Base-by-base conservation (phyloP, 495 filamentous ascomycete species). In the Staphylotrichum longicolle region DNA sequence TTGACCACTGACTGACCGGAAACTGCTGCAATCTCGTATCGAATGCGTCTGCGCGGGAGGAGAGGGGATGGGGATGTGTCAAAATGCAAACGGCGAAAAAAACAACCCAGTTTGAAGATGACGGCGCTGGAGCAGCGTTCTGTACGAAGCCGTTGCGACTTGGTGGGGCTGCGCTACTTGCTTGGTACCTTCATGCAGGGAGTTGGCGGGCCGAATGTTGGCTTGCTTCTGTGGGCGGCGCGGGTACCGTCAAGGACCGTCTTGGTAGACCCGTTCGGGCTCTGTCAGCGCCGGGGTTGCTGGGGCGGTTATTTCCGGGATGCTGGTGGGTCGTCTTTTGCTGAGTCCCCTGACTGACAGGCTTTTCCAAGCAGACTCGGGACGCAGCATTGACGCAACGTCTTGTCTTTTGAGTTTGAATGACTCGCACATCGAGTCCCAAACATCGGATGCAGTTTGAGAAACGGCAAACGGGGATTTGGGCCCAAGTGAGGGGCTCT, bases 111-210 rank as follows among this genome's bases (percentile, higher is more conserved):
- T 27, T 39, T 10, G 6, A 39, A 64, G 42, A 39, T 14, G 50
- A 20, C 20, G 9, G 30, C 35, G 40, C 41, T 15, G 5, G 41
- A 30, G 41, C 41, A 44, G 11, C 39, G 39, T 56, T 14, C 32
- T 45, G 41, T 30, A 60, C 32, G 47, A 37, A 55, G 33, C 61
- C 64, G 64, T 61, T 63, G 60, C 64, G 56, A 56, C 42, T 40
- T 66, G 53, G 67, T 71, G 69, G 69, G 67, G 69, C 63, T 32
- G 12, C 61, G 56, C 45, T 68, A 70, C 66, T 37, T 69, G 58
- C 39, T 44, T 37, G 56, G 63, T 66, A 70, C 68, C 27, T 52
- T 52, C 15, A 42, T 45, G 40, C 57, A 53, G 48, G 48, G 39
- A n/a, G 51, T 10, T 40, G 51, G 44, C 41, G 53, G 39, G 34